Evolutionary conservation across 2,329 filamentous ascomycete genomes (phyloP), one percentile per base, ranked within the genome.

Genomic region (Fusarium verrucosum): DNA sequence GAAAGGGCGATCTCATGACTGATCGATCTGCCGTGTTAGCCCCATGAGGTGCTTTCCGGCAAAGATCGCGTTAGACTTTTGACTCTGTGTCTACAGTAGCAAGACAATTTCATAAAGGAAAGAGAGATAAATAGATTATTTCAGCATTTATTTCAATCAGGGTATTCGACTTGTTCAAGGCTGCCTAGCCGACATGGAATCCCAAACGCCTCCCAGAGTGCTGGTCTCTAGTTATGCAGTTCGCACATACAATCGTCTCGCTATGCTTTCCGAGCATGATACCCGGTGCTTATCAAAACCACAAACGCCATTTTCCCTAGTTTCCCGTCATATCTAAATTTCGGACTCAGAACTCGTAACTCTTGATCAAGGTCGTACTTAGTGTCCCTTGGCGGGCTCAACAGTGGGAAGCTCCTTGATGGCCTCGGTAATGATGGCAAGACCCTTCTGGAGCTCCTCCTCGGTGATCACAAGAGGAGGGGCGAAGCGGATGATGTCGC

Each of bases 401-500:
- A 75, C 77, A 22, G 72, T 88, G 4, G 94, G 93, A 50, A 99
- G 84, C 78, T 97, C 94, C 68, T 85, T 82, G 72, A 97, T 83
- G 14, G 94, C 89, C 74, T 94, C 89, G 62, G 88, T 85, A 74
- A 99, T 96, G 73, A 95, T 94, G 49, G 77, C 77, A 51, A 98
- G 77, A 2, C 94, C 90, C 74, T 88, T 86, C 69, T 88, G 84
- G 68, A 99, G 89, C 80, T 99, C 88, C 59, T 89, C 86, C 74
- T 98, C 93, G 23, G 89, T 93, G 73, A 99, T 98, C 67, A 99
- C 93, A 51, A 99, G 83, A 19, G 95, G 95, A 42, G 95, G 95
- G n/a, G 95, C 95, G 62, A 99, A 90, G 56, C 95, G 91, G 76
- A 99, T 99, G 77, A 99, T 98, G 79, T 98, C 97, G 74, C 96